Percentiles rank a stretch among this genome's conserved stretches.
Conservation (phyloP, 2,329 filamentous ascomycete genomes). For the Chaetomiaceae sp. region DNA sequence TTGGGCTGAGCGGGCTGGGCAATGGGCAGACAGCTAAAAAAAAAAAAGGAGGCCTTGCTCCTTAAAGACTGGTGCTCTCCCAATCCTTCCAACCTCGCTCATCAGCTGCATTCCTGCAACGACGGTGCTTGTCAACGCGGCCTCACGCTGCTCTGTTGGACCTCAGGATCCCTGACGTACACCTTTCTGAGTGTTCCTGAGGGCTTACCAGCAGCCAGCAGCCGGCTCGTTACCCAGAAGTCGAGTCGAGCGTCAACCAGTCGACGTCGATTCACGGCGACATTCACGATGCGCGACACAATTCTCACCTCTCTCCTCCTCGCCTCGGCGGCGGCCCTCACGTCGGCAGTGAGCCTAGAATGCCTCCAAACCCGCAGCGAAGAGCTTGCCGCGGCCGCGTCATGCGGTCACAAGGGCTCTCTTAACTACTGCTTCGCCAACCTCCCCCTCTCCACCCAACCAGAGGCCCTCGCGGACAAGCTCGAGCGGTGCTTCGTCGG, state of each 20-base stretch:
- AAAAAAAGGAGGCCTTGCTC: constrained; percentile 11
- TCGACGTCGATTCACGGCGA: not conserved
- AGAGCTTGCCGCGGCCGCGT: constrained; percentile 35
- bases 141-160: not conserved
- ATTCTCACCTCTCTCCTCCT: constrained; percentile 30
- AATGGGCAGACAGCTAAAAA: constrained; percentile 1
- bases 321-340: constrained; percentile 31
- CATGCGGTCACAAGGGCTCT: constrained; percentile 39
- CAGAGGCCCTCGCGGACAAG: constrained; percentile 26
- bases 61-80: constrained; percentile 2
- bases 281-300: constrained; percentile 13
- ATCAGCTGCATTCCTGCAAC: not conserved
- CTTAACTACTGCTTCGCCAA: constrained; percentile 39
- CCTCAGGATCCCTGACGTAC: not conserved
- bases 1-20: too few species aligned
- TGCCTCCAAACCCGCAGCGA: constrained; percentile 36
- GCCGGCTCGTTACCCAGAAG: not conserved
- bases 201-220: not conserved
- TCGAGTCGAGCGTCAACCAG: not conserved
- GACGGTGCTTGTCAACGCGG: constrained; percentile 4
- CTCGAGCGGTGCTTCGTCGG: constrained; percentile 35
- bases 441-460: constrained; percentile 18
- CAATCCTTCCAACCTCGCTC: not conserved
- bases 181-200: not conserved
- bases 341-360: constrained; percentile 29